Base-by-base conservation (phyloP, 345 rosid species). In the Cardiospermum halicacabum region DNA sequence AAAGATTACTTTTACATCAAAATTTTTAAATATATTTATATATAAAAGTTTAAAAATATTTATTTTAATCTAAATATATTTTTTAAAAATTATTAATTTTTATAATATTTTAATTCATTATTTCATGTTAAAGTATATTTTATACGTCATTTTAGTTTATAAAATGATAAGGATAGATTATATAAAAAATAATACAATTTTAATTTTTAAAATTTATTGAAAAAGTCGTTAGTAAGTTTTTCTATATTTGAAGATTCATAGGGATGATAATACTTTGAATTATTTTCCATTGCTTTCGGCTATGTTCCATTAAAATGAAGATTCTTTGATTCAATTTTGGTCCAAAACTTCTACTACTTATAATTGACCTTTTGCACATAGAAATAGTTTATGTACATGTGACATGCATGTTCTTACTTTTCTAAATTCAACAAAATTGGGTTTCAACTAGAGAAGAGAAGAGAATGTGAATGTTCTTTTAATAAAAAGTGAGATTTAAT, bases 161-260 rank as follows among this genome's bases (percentile, higher is more conserved):
- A n/a, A n/a, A n/a, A n/a, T n/a, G n/a, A n/a, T n/a, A n/a, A n/a
- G n/a, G n/a, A n/a, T 56, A 9, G 77, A 75, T 69, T 77, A 75
- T 58, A 69, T 79, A 48, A 37, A 75, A 66, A 66, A 32, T 60
- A 71, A 72, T 76, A 6, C 48, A 22, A 34, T 53, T 25, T 26
- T 4, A 10, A 71, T 48, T 71, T 65, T n/a, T 39, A 2, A 18
- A 47, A 21, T 11, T 64, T 62, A 34, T 64, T 18, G 5, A 16
- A 59, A 45, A 56, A 62, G 10, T 28, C 53, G 12, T n/a, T 1
- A 27, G 16, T 32, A 42, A 53, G 11, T 24, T 11, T 47, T 37
- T 39, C 50, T 22, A 19, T 19, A n/a, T 36, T 9, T 37, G 28
- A 54, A 26, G 11, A 3, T 40, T 18, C 0, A 3, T 31, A 19